Conservation (phyloP, 2,329 filamentous ascomycete genomes). For the Neobulgaria alba region DNA sequence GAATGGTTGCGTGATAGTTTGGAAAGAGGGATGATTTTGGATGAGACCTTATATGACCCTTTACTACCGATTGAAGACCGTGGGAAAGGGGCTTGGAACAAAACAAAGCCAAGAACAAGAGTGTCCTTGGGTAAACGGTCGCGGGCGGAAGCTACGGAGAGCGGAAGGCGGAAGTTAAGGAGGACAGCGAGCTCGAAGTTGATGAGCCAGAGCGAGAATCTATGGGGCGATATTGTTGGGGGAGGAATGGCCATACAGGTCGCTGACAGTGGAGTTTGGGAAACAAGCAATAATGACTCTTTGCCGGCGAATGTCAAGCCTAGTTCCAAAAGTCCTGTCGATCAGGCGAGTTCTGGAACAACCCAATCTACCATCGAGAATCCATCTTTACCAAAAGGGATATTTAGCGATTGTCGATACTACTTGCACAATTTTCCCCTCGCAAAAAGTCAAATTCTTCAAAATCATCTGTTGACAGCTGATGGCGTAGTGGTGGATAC, state of each 20-base stretch:
- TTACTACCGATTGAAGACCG: slow-evolving; percentile 59
- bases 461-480: slow-evolving; percentile 29
- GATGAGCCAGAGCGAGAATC: slow-evolving; percentile 65
- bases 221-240: slow-evolving; percentile 88
- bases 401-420: slow-evolving; percentile 36
- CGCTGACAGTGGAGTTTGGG: slow-evolving; percentile 23
- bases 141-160: slow-evolving; percentile 39
- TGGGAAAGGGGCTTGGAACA: slow-evolving; percentile 69
- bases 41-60: slow-evolving; percentile 80
- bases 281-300: slow-evolving; percentile 10
- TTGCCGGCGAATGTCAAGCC: background rate
- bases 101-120: slow-evolving; percentile 36
- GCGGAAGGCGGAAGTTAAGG: slow-evolving; percentile 70
- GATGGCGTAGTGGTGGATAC: slow-evolving; percentile 25
- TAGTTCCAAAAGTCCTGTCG: too few species aligned
- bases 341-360: background rate
- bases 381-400: slow-evolving; percentile 21
- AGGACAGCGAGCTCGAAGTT: slow-evolving; percentile 82
- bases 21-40: slow-evolving; percentile 79
- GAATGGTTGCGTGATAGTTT: slow-evolving; percentile 83
- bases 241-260: slow-evolving; percentile 24
- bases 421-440: slow-evolving; percentile 35
- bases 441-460: slow-evolving; percentile 31
- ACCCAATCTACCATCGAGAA: slow-evolving; percentile 11
- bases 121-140: slow-evolving; percentile 49